A percentile compares a stretch with the other conserved stretches of the same genome.
Conservation (phyloP, 2,329 filamentous ascomycete genomes). For the Stagonosporopsis vannaccii region DNA sequence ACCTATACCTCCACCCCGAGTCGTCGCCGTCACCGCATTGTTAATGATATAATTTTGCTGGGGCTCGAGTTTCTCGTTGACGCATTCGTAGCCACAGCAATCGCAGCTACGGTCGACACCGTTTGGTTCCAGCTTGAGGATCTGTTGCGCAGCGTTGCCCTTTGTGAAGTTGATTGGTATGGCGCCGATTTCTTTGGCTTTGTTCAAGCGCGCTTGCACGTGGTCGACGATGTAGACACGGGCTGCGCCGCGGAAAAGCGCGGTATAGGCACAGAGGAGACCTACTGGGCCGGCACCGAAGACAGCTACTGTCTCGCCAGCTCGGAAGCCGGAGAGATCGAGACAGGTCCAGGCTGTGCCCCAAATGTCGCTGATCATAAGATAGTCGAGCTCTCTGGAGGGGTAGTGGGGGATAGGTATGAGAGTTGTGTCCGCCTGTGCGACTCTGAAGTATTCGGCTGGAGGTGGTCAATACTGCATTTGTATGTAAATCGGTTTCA, state of each 20-base stretch:
- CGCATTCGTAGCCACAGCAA: constrained; percentile 1
- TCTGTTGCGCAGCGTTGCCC: neutral
- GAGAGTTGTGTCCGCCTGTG: neutral
- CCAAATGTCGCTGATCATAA: constrained; percentile 1
- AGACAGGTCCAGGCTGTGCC: neutral
- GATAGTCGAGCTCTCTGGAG: neutral
- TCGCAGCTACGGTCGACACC: neutral
- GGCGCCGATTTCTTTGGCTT: neutral
- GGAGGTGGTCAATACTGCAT: neutral
- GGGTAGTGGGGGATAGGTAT: neutral
- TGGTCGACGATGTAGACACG: neutral
- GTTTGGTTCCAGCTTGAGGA: neutral
- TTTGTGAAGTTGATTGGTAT: neutral
- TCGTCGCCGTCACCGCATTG: neutral
- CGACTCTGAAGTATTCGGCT: neutral
- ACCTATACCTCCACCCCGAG: neutral
- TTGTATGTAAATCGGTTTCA: neutral
- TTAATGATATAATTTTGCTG: neutral
- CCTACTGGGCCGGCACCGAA: neutral
- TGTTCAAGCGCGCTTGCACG: neutral
- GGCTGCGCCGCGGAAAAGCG: neutral
- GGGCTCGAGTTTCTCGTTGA: neutral
- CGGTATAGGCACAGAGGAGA: neutral
- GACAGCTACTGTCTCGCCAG: neutral
- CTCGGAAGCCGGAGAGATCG: neutral